Percentiles rank a stretch among this genome's conserved stretches.
These are phyloP conservation scores for Pythium brassicae DNA, from an alignment of 352 stramenopile species.

Conservation along the genomic window DNA sequence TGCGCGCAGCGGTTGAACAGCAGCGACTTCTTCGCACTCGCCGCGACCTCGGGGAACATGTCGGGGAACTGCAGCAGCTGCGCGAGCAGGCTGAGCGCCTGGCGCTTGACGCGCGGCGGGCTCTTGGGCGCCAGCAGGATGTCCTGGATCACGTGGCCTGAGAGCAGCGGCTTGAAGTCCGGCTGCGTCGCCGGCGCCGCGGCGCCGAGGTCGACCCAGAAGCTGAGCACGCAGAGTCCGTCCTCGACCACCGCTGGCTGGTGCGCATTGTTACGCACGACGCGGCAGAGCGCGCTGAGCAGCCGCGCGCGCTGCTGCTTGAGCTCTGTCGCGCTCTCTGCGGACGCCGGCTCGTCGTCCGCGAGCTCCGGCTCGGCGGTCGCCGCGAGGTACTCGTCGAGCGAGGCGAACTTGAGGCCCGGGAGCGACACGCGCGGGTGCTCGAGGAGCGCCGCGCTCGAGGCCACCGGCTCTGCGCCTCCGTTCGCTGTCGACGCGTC, in stretches of 20 bases:
- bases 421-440: constrained; percentile 34
- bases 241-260: constrained; percentile 34
- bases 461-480: too few species aligned
- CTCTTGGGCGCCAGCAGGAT: constrained; percentile 45
- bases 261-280: constrained; percentile 51
- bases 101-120: constrained; percentile 21
- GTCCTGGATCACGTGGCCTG: constrained; percentile 42
- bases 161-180: constrained; percentile 46
- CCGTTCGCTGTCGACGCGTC: background rate
- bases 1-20: constrained; percentile 73
- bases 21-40: constrained; percentile 42
- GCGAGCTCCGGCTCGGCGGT: constrained; percentile 1
- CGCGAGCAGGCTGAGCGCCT: constrained; percentile 34
- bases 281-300: constrained; percentile 38
- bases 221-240: constrained; percentile 33
- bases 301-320: constrained; percentile 32
- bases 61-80: constrained; percentile 38
- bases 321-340: constrained; percentile 28
- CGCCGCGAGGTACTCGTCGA: constrained; percentile 46
- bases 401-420: constrained; percentile 34
- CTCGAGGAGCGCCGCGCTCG: constrained; percentile 13
- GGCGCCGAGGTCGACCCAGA: constrained; percentile 40
- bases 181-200: constrained; percentile 9
- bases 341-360: constrained; percentile 10
- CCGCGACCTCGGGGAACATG: constrained; percentile 36